phyloP scores from a whole-genome alignment of 257 asterid genomes.

The Buddleja alternifolia region DNA sequence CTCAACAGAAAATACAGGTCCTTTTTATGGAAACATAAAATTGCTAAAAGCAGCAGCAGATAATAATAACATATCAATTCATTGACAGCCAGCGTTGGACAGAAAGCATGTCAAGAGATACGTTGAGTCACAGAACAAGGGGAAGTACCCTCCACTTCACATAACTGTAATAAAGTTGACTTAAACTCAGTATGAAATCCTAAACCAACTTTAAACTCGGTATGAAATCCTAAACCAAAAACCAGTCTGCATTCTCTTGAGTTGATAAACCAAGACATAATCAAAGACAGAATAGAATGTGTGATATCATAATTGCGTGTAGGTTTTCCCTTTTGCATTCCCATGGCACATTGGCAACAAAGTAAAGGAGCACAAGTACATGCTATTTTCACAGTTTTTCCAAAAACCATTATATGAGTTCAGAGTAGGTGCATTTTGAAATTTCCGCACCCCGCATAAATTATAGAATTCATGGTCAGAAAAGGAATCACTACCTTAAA shows the following conservation, averaged over 20 bases:
- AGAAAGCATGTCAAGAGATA: conserved; percentile 16
- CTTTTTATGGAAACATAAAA: conserved; percentile 7
- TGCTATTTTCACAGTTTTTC: background rate
- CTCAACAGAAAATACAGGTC: background rate
- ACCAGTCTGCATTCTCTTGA: conserved; percentile 1
- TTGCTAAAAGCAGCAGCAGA: conserved; percentile 1
- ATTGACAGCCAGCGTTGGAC: conserved; percentile 3
- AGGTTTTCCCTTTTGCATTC: background rate
- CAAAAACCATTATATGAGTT: conserved; percentile 20
- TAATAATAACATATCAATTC: background rate
- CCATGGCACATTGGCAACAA: conserved; percentile 9
- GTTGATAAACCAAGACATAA: conserved; percentile 4
- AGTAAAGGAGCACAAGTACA: conserved; percentile 10
- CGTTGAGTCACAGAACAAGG: conserved; percentile 19
- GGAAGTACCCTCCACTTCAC: conserved; percentile 10
- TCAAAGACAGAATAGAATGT: conserved; percentile 2
- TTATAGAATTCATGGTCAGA: conserved; percentile 12
- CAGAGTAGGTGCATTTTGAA: conserved; percentile 8
- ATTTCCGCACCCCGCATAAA: conserved; percentile 9
- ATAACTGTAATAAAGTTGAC: conserved; percentile 2
- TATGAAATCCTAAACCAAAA: too few relatives aligned
- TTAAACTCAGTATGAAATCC: conserved; percentile 20
- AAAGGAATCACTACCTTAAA: conserved; percentile 61
- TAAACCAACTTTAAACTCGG: too few relatives aligned
- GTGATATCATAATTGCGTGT: conserved; percentile 1